phyloP scores from a whole-genome alignment of 305 asterid genomes.

The Rubia peregrina region DNA sequence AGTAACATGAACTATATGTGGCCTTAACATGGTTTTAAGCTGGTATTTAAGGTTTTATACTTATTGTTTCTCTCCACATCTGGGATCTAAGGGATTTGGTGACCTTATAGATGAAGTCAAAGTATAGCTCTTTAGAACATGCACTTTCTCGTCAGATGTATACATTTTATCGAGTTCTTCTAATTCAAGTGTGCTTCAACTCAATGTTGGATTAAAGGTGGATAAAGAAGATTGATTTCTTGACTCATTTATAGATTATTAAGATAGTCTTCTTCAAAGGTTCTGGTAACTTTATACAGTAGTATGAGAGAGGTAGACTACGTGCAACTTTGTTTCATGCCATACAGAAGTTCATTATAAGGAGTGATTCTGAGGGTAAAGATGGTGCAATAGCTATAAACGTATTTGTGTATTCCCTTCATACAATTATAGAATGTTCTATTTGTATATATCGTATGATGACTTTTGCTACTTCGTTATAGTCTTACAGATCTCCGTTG shows the following conservation, averaged over 20 bases:
- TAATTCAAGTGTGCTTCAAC: conserved; percentile 18
- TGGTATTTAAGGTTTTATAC: conserved; percentile 19
- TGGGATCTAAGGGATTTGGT: conserved; percentile 94
- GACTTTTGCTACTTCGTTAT: neutral
- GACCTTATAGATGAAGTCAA: conserved; percentile 79
- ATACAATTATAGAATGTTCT: neutral
- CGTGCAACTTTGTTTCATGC: neutral
- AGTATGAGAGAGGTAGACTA: neutral
- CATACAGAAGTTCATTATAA: neutral
- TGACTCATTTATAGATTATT: neutral
- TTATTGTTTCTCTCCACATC: conserved; percentile 41
- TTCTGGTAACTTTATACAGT: neutral
- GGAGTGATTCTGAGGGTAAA: neutral
- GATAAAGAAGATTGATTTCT: neutral
- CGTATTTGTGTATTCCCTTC: neutral
- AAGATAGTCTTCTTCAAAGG: neutral
- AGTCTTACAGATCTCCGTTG: neutral
- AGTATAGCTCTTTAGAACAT: conserved; percentile 79
- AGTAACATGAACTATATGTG: conserved; percentile 5
- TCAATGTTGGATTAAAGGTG: too few relatives aligned
- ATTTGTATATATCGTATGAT: neutral
- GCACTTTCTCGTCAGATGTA: conserved; percentile 90
- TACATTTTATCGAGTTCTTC: conserved; percentile 18
- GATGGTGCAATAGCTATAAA: neutral
- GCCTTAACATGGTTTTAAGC: neutral